Percentiles rank a stretch among this genome's conserved stretches.
These are phyloP conservation scores for Xylaria telfairii DNA, from an alignment of 495 filamentous ascomycete genomes.

Conservation along the genomic window DNA sequence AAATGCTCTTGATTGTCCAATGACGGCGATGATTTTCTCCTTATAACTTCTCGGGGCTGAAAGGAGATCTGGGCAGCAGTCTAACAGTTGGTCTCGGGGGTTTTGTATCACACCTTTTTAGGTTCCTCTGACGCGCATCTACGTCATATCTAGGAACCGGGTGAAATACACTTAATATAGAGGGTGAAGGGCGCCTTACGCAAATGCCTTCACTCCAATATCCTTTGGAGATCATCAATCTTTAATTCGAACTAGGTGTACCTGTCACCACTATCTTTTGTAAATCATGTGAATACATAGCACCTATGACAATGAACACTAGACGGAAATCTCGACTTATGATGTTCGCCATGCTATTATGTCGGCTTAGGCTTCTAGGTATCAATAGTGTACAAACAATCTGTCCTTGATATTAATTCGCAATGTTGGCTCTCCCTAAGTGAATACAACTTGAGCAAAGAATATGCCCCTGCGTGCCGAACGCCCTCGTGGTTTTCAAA, in stretches of 20 bases:
- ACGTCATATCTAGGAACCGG: neutral
- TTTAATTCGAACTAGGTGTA: no score
- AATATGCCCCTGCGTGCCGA: neutral
- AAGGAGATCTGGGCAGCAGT: neutral
- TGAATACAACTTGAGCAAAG: neutral
- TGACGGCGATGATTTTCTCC: no score
- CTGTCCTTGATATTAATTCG: conserved; percentile 8
- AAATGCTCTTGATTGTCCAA: neutral
- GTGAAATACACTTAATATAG: no score
- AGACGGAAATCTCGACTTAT: neutral
- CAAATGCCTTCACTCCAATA: no score
- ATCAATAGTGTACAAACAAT: conserved; percentile 25
- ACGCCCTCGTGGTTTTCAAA: neutral
- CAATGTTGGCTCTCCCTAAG: neutral
- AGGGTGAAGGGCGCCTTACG: no score
- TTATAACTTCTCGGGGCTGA: neutral
- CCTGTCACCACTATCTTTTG: neutral
- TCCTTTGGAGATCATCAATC: no score
- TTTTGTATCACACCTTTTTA: neutral
- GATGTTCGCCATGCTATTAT: conserved; percentile 8
- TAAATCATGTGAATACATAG: neutral
- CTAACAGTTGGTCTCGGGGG: neutral
- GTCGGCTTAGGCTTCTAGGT: neutral
- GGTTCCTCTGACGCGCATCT: neutral
- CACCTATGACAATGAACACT: neutral